Evolutionary conservation across 2,329 filamentous ascomycete genomes (phyloP), one percentile per base, ranked within the genome.

Genomic region (Aphanocladium album): DNA sequence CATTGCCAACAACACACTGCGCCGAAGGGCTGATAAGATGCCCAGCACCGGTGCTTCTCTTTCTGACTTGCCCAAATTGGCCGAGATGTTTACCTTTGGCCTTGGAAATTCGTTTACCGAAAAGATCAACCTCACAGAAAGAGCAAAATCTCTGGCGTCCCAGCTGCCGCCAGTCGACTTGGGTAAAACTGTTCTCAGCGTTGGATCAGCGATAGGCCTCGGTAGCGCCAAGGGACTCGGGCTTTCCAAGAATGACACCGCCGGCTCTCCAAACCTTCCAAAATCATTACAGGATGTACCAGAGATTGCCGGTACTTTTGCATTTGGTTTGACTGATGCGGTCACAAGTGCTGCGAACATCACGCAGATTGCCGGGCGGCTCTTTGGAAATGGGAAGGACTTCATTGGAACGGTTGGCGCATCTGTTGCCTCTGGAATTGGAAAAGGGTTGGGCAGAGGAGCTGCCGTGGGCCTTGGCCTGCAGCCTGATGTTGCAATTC

Each of bases 401-500:
- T 9, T 62, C 43, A 23, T 64, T n/a, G 49, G 46, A 23, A 62
- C 51, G 17, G 60, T 62, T n/a, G 63, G 51, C 7, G 43, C 66
- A 0, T 64, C 65, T 2, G 67, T 68, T 6, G 70, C 67, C 1
- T 63, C 67, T 0, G 70, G 70, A 1, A 61, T 72, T n/a, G 70
- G 70, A 23, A 68, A 64, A 35, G 70, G 70, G 0, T 53, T 72
- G 0, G 70, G 70, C 3, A 56, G 63, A 37, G 70, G 70, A 2
- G 64, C 64, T 2, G 64, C 67, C 0, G 62, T 72, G 17, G 70
- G 70, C 0, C 47, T 72, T 4, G 70, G 67, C n/a, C 60, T 72
- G 6, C 70, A 72, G 57, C 64, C 65, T 0, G 69, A 71, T 17
- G 14, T 17, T n/a, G 37, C 16, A 2, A 3, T 47, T 25, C 17